Conservation (phyloP, 805 yeast genomes). For the Aciculoconidium aculeatum region DNA sequence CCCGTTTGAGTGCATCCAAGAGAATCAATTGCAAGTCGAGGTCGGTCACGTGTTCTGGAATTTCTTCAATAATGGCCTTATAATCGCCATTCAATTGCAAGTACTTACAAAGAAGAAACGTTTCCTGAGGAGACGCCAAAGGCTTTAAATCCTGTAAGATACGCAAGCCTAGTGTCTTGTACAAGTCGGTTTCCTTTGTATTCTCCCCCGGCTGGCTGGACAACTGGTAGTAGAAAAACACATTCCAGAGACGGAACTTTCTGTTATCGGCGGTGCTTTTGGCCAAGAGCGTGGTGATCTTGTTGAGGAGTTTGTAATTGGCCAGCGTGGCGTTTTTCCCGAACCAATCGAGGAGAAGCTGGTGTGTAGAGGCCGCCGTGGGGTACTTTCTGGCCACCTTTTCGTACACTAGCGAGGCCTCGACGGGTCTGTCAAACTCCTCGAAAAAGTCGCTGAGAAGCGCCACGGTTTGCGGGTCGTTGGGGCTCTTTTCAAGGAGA, state of each 20-base stretch:
- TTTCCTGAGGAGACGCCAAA: slow-evolving; percentile 55
- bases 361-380: slow-evolving; percentile 30
- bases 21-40: slow-evolving; percentile 58
- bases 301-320: slow-evolving; percentile 50
- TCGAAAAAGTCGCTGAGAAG: slow-evolving; percentile 42
- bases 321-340: slow-evolving; percentile 40
- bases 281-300: slow-evolving; percentile 40
- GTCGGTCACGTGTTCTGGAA: slow-evolving; percentile 34
- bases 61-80: slow-evolving; percentile 19
- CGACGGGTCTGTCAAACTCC: slow-evolving; percentile 21
- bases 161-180: slow-evolving; percentile 57
- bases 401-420: slow-evolving; percentile 48
- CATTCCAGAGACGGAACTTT: slow-evolving; percentile 41
- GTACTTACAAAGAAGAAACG: slow-evolving; percentile 51
- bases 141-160: slow-evolving; percentile 51
- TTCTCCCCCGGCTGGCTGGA: slow-evolving; percentile 26
- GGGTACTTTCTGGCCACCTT: slow-evolving; percentile 55
- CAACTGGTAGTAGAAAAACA: slow-evolving; percentile 46
- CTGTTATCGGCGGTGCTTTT: slow-evolving; percentile 16
- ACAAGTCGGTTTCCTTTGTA: slow-evolving; percentile 44
- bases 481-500: slow-evolving; percentile 37
- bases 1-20: slow-evolving; percentile 39
- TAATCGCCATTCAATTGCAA: slow-evolving; percentile 31
- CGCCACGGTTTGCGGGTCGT: slow-evolving; percentile 49
- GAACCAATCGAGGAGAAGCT: slow-evolving; percentile 53